Evolutionary conservation across 768 basidiomycete genomes (phyloP).

Genomic region (Phylloporus scabripes): DNA sequence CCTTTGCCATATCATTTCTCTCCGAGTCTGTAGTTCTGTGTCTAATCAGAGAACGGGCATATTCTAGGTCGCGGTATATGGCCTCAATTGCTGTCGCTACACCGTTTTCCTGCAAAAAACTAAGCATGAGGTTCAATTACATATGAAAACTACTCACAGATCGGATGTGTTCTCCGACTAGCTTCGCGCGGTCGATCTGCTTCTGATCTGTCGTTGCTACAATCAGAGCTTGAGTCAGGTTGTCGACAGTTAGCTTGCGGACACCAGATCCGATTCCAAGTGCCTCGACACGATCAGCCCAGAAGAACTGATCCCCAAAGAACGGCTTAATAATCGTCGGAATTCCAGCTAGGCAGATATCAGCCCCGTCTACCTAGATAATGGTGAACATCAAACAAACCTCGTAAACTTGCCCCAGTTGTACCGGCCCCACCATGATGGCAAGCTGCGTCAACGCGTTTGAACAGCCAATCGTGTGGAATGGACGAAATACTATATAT

Average conservation of each 20-base stretch:
- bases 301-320: slow-evolving; percentile 98
- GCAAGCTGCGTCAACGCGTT: slow-evolving; percentile 90
- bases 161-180: slow-evolving; percentile 84
- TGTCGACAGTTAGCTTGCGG: slow-evolving; percentile 78
- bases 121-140: slow-evolving; percentile 1
- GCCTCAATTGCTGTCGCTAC: slow-evolving; percentile 89
- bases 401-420: slow-evolving; percentile 89
- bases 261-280: slow-evolving; percentile 87
- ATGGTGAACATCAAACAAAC: slow-evolving; percentile 36
- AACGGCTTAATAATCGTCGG: slow-evolving; percentile 97
- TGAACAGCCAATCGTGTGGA: slow-evolving; percentile 96
- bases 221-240: slow-evolving; percentile 70
- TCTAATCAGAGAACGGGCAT: slow-evolving; percentile 84
- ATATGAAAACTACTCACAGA: slow-evolving; percentile 41
- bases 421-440: slow-evolving; percentile 98
- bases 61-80: slow-evolving; percentile 95
- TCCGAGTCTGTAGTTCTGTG: slow-evolving; percentile 28
- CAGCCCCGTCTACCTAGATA: neutral
- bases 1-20: slow-evolving; percentile 12
- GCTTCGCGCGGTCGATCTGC: slow-evolving; percentile 80
- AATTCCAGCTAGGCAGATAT: slow-evolving; percentile 58
- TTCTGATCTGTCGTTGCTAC: slow-evolving; percentile 83
- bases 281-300: slow-evolving; percentile 97
- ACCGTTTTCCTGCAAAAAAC: slow-evolving; percentile 76
- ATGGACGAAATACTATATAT: slow-evolving; percentile 83